A percentile compares a stretch with the other conserved stretches of the same genome.
Conservation (phyloP, 2,329 filamentous ascomycete species). For the Emergomyces orientalis region DNA sequence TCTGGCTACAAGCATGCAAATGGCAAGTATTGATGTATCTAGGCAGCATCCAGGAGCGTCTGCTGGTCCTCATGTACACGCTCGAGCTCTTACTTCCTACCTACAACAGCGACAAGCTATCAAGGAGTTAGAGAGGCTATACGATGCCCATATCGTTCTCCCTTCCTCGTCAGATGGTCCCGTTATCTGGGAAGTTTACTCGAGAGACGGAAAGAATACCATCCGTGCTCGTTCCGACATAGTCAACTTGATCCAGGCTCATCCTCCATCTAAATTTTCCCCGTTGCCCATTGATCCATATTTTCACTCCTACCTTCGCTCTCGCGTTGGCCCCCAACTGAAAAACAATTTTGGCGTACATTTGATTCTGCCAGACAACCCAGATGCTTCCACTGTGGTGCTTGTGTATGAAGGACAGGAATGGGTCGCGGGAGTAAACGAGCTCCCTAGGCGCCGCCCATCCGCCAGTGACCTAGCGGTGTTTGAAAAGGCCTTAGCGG, state of each 20-base stretch:
- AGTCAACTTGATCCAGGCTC: conserved; percentile 40
- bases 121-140: conserved; percentile 66
- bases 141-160: conserved; percentile 80
- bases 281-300: conserved; percentile 41
- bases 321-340: conserved; percentile 31
- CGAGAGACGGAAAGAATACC: conserved; percentile 70
- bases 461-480: conserved; percentile 45
- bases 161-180: conserved; percentile 57
- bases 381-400: conserved; percentile 35
- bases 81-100: conserved; percentile 79
- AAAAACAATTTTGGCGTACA: conserved; percentile 39
- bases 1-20: conserved; percentile 77
- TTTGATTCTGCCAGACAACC: conserved; percentile 40
- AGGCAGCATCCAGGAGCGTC: conserved; percentile 67
- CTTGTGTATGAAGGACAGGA: conserved; percentile 42
- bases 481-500: conserved; percentile 49
- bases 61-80: conserved; percentile 65
- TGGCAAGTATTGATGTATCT: conserved; percentile 71
- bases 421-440: conserved; percentile 32
- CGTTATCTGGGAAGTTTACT: conserved; percentile 80
- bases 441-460: conserved; percentile 48
- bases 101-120: conserved; percentile 73
- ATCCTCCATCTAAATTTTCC: conserved; percentile 38
- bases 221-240: conserved; percentile 43
- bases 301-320: conserved; percentile 40